Evolutionary conservation across 2,329 filamentous ascomycete genomes (phyloP).

Genomic region (Cytospora schulzeri): DNA sequence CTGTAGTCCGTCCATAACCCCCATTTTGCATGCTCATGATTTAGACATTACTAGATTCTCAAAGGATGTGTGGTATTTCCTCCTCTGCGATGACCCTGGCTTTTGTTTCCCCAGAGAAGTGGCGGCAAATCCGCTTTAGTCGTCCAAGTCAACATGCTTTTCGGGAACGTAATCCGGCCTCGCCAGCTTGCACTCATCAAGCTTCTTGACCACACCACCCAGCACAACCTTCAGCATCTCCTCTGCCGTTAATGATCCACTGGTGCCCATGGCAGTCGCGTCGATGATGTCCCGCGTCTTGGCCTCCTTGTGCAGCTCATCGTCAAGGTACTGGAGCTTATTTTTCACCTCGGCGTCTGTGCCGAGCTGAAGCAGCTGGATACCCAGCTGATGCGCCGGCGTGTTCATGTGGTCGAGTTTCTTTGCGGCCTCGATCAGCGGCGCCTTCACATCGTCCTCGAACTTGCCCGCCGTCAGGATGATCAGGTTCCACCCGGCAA

Average conservation of each 20-base stretch:
- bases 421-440: constrained; percentile 24
- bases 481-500: constrained; percentile 33
- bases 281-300: constrained; percentile 29
- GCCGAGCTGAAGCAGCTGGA: constrained; percentile 30
- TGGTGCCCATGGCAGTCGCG: constrained; percentile 15
- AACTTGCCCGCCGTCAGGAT: constrained; percentile 33
- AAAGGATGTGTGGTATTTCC: neutral
- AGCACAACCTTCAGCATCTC: constrained; percentile 29
- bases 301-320: constrained; percentile 28
- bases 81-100: neutral
- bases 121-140: neutral
- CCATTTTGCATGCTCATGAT: neutral
- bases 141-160: constrained; percentile 18
- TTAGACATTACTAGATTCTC: neutral
- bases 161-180: constrained; percentile 17
- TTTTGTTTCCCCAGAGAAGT: neutral
- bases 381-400: constrained; percentile 29
- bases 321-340: constrained; percentile 28
- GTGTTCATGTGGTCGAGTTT: constrained; percentile 27
- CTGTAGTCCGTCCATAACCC: neutral
- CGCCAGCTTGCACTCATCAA: constrained; percentile 24
- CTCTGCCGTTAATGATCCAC: constrained; percentile 21
- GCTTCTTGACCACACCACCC: constrained; percentile 30
- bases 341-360: constrained; percentile 21
- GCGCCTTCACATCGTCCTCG: constrained; percentile 27